A percentile compares a stretch with the other conserved stretches of the same genome.
Evolutionary conservation across 1,284 basidiomycete genomes (phyloP).

Genomic region (Rhodotorula sp.): DNA sequence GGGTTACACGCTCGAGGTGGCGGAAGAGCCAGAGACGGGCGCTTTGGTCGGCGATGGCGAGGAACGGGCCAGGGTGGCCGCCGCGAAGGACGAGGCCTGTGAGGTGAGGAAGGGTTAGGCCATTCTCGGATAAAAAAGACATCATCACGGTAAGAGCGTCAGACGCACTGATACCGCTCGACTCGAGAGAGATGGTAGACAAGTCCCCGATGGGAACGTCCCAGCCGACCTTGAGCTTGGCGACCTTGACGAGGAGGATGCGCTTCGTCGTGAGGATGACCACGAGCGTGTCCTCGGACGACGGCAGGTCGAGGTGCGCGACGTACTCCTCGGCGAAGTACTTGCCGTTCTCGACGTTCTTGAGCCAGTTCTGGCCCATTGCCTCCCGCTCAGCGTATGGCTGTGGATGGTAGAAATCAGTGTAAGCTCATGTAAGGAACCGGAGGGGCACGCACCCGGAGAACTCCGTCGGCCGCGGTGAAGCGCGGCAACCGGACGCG

Average conservation of each 20-base stretch:
- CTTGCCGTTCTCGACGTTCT: slow-evolving; percentile 81
- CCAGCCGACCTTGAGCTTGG: slow-evolving; percentile 84
- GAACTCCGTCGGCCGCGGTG: slow-evolving; percentile 79
- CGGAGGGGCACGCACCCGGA: slow-evolving; percentile 62
- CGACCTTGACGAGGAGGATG: slow-evolving; percentile 82
- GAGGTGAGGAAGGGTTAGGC: background rate
- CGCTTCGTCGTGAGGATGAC: slow-evolving; percentile 76
- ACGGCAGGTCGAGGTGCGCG: slow-evolving; percentile 68
- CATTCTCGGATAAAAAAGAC: too few species aligned
- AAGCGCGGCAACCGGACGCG: slow-evolving; percentile 86
- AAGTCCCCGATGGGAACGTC: slow-evolving; percentile 80
- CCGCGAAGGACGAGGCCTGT: slow-evolving; percentile 66
- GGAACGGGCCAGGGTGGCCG: slow-evolving; percentile 59
- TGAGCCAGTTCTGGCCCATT: slow-evolving; percentile 93
- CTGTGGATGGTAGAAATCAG: slow-evolving; percentile 53
- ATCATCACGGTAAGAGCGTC: too few species aligned
- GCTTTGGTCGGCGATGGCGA: slow-evolving; percentile 57
- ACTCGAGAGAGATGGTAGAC: slow-evolving; percentile 82
- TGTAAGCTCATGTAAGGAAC: too few species aligned
- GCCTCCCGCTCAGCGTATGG: slow-evolving; percentile 87
- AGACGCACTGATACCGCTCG: slow-evolving; percentile 67
- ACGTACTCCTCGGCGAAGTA: slow-evolving; percentile 86
- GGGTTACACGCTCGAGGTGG: slow-evolving; percentile 53
- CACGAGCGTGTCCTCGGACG: slow-evolving; percentile 66
- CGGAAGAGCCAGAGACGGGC: slow-evolving; percentile 62